phyloP scores from a whole-genome alignment of 73 alveolate genomes.

The Symbiodinium natans region DNA sequence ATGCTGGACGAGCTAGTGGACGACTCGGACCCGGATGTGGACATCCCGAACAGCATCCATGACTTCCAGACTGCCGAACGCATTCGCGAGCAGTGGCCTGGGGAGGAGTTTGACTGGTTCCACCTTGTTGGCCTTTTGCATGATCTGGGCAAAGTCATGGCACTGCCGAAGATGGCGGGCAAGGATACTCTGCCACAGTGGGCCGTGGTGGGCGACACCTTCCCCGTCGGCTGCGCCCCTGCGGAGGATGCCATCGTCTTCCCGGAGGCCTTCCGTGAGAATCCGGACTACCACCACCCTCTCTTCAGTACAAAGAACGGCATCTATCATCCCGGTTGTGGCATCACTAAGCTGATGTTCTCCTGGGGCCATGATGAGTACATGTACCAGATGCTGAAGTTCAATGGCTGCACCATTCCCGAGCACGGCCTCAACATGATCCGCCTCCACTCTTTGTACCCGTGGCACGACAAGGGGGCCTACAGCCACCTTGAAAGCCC shows the following conservation, averaged over 20 bases:
- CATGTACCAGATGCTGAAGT: slow-evolving; percentile 82
- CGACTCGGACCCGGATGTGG: slow-evolving; percentile 86
- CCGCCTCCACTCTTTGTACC: slow-evolving; percentile 92
- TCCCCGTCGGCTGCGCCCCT: slow-evolving; percentile 86
- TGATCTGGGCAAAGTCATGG: slow-evolving; percentile 92
- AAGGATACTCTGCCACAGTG: slow-evolving; percentile 69
- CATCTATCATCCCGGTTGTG: slow-evolving; percentile 81
- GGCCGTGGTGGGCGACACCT: slow-evolving; percentile 94
- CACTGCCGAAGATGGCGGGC: slow-evolving; percentile 68
- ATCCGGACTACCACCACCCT: slow-evolving; percentile 63
- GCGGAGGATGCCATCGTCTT: slow-evolving; percentile 76
- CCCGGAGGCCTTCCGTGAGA: slow-evolving; percentile 61
- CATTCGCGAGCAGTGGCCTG: slow-evolving; percentile 92
- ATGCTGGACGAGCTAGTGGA: slow-evolving; percentile 87
- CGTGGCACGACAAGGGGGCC: slow-evolving; percentile 94
- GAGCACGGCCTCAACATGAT: slow-evolving; percentile 83
- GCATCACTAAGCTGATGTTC: slow-evolving; percentile 57
- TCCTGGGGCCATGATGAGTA: slow-evolving; percentile 91
- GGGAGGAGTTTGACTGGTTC: slow-evolving; percentile 61
- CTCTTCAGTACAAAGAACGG: slow-evolving; percentile 63
- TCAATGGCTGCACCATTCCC: slow-evolving; percentile 84
- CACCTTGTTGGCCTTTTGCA: slow-evolving; percentile 81
- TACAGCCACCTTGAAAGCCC: slow-evolving; percentile 70
- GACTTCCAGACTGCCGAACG: slow-evolving; percentile 92
- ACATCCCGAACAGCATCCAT: slow-evolving; percentile 93